phyloP scores from a whole-genome alignment of 257 asterid species.

The Nicotiana undulata region DNA sequence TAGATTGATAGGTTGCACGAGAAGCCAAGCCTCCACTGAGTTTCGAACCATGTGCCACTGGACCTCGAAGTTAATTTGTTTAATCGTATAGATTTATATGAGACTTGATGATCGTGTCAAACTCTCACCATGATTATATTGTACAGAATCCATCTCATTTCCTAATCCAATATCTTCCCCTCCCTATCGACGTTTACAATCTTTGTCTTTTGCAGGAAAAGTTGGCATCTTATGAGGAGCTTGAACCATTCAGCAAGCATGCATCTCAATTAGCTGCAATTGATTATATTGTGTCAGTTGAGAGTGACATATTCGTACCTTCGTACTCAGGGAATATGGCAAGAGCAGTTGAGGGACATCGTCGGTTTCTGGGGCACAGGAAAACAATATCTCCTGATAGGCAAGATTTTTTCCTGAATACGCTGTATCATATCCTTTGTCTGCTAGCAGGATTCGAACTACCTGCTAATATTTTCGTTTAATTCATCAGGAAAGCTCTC shows the following conservation, averaged over 20 bases:
- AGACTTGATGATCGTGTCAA: no score
- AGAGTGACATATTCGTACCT: slow-evolving; percentile 87
- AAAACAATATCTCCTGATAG: slow-evolving; percentile 87
- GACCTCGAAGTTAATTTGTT: no score
- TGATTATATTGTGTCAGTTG: slow-evolving; percentile 87
- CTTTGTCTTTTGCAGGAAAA: slow-evolving; percentile 50
- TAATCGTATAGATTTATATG: no score
- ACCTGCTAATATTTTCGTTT: not conserved
- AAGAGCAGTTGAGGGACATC: slow-evolving; percentile 94
- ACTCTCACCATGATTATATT: not conserved
- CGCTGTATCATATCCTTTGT: not conserved
- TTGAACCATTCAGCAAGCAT: slow-evolving; percentile 67
- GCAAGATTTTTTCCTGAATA: slow-evolving; percentile 22
- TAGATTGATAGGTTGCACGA: no score
- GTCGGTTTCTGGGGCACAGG: slow-evolving; percentile 83
- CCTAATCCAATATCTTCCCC: not conserved
- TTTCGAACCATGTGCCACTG: no score
- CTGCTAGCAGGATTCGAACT: not conserved
- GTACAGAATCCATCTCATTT: not conserved
- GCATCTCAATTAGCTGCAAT: slow-evolving; percentile 96
- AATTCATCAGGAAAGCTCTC: slow-evolving; percentile 60
- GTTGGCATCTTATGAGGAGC: slow-evolving; percentile 69
- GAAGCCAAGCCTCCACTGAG: no score
- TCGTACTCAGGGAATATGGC: slow-evolving; percentile 95
- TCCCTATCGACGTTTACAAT: not conserved